A percentile compares a stretch with the other conserved stretches of the same genome.
These are phyloP conservation scores for Camellia sinensis DNA, from an alignment of 148 eudicot genomes.

Conservation along the genomic window DNA sequence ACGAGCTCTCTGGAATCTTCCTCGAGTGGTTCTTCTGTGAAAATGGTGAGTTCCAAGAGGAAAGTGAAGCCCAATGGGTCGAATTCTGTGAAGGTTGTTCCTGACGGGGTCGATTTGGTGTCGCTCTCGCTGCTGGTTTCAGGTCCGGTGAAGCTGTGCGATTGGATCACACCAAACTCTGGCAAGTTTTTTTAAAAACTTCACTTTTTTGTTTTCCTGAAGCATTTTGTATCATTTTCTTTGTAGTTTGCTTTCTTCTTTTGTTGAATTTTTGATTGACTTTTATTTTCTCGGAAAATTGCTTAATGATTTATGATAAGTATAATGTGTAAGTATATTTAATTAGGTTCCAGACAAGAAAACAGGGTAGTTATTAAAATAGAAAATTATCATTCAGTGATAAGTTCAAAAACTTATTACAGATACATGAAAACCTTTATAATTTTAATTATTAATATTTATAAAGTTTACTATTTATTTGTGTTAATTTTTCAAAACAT, in stretches of 20 bases:
- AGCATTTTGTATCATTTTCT: neutral
- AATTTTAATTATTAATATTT: too few relatives aligned
- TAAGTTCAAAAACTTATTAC: too few relatives aligned
- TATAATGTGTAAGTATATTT: neutral
- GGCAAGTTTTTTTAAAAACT: constrained; percentile 29
- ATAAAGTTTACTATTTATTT: too few relatives aligned
- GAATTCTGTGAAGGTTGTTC: constrained; percentile 26
- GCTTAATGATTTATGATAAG: neutral
- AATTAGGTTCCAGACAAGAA: neutral
- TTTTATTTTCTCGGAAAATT: neutral
- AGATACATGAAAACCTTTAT: too few relatives aligned
- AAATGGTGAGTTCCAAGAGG: constrained; percentile 21
- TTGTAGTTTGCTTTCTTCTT: neutral
- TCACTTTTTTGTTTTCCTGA: neutral
- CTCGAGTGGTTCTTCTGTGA: constrained; percentile 20
- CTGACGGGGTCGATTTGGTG: constrained; percentile 11
- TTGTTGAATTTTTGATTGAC: neutral
- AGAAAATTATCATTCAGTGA: too few relatives aligned
- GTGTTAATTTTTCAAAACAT: too few relatives aligned
- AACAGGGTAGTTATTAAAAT: neutral
- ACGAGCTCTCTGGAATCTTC: constrained; percentile 32
- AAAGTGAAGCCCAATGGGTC: constrained; percentile 15
- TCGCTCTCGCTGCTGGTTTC: constrained; percentile 6
- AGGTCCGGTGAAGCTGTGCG: constrained; percentile 49
- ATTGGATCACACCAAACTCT: constrained; percentile 69